These are phyloP conservation scores for Diaporthe aspalathi DNA, from an alignment of 2,329 filamentous ascomycete species.

Conservation along the genomic window DNA sequence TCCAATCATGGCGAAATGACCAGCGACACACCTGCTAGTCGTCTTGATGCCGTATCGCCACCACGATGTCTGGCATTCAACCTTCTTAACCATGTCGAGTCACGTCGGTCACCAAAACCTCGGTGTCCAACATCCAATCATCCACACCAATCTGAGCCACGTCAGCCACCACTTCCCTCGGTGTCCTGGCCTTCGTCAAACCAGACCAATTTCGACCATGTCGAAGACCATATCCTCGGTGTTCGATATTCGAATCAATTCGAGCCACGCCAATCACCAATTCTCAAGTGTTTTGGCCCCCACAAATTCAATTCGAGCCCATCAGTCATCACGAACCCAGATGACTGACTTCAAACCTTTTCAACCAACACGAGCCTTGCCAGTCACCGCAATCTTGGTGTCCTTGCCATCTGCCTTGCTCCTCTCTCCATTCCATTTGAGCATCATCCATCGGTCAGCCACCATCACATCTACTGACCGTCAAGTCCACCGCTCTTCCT, in stretches of 20 bases:
- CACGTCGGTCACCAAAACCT: background rate
- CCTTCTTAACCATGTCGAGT: background rate
- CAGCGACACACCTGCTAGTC: background rate
- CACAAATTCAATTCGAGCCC: background rate
- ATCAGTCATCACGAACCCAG: background rate
- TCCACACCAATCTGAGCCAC: background rate
- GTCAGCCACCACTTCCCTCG: background rate
- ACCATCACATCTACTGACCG: background rate
- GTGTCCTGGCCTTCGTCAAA: background rate
- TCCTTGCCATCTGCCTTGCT: background rate
- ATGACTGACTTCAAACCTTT: background rate
- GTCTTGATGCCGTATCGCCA: background rate
- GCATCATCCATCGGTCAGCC: background rate
- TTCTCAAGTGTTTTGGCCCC: no score
- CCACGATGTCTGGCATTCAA: background rate
- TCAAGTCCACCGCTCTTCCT: conserved; percentile 1
- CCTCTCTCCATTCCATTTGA: background rate
- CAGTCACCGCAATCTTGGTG: background rate
- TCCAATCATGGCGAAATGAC: background rate
- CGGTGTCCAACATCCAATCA: background rate
- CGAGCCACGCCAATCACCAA: no score
- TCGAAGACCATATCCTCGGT: background rate
- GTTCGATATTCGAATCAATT: background rate
- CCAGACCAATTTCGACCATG: background rate
- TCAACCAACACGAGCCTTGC: background rate